phyloP scores from a whole-genome alignment of 306 rosid genomes.

The Medicago lupulina region DNA sequence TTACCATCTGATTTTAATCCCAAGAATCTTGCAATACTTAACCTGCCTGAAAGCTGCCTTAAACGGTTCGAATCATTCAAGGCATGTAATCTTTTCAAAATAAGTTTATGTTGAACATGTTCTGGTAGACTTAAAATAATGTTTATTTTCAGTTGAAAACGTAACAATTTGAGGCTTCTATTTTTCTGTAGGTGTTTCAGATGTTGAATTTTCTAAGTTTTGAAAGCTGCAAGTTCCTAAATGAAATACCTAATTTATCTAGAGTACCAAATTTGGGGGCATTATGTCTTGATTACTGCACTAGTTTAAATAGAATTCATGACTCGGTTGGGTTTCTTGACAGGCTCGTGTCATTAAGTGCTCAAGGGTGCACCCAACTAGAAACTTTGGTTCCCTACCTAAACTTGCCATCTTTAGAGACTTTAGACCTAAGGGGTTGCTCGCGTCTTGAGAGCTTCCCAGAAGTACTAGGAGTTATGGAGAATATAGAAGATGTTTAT shows the following conservation, averaged over 20 bases:
- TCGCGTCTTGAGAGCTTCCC: slow-evolving; percentile 14
- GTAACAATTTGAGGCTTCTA: neutral
- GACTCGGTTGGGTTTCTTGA: slow-evolving; percentile 28
- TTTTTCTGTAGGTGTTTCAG: neutral
- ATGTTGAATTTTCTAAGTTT: slow-evolving; percentile 9
- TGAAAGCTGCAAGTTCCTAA: slow-evolving; percentile 11
- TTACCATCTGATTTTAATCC: slow-evolving; percentile 37
- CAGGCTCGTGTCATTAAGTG: slow-evolving; percentile 16
- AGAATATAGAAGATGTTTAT: slow-evolving; percentile 23
- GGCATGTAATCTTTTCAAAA: neutral
- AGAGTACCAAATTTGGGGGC: slow-evolving; percentile 6
- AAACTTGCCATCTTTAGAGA: slow-evolving; percentile 35
- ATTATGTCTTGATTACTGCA: slow-evolving; percentile 15
- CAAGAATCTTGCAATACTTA: slow-evolving; percentile 2
- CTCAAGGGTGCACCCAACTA: slow-evolving; percentile 28
- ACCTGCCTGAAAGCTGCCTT: slow-evolving; percentile 3
- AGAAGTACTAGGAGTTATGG: slow-evolving; percentile 21
- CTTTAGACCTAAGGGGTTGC: slow-evolving; percentile 19
- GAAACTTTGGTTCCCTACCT: neutral
- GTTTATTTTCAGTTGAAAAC: neutral
- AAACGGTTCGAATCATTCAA: neutral
- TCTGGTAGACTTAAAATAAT: too few species aligned
- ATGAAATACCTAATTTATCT: slow-evolving; percentile 6
- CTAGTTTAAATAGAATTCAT: slow-evolving; percentile 7
- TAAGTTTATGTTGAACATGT: too few species aligned